Evolutionary conservation across 2,329 filamentous ascomycete genomes (phyloP), one percentile per base, ranked within the genome.

Genomic region (Microsporum ferrugineum): DNA sequence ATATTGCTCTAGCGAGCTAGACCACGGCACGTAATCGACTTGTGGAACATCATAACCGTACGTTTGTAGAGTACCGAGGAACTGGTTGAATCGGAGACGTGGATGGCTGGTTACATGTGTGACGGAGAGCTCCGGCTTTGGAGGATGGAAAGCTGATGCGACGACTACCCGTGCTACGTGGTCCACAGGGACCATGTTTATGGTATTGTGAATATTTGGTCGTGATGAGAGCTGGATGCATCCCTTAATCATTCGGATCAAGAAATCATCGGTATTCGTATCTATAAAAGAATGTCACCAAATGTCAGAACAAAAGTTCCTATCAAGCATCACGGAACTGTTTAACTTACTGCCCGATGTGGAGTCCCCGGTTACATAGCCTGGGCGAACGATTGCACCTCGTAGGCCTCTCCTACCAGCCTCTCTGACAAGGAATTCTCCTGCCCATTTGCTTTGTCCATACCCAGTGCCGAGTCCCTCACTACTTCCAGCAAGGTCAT

Each of bases 381-480:
- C 91, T 2, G 92, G 87, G 10, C 92, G 84, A 57, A 96, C 79
- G 47, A 96, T 83, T 27, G 86, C 82, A 14, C 89, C 91, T 14
- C 76, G 78, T 1, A 96, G 82, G 10, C 92, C 91, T 61, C 89
- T 82, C 61, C 78, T 79, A 57, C 91, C 89, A 31, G 92, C 91
- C 71, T 89, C 88, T 29, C 88, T 82, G 27, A 91, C 83, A 56
- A 96, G 79, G 66, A 82, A 83, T 70, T 87, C 84, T 2, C 82
- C 81, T 4, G 83, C 88, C 91, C 91, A 96, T 76, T 97, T 96
- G 65, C 84, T 85, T 73, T 96, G 91, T 2, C 92, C 91, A 68
- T 96, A 96, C 3, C 92, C 91, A 0, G 89, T 96, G 43, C 84
- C 85, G 1, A 96, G 83, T 36, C 89, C 89, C 59, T 79, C 84